Base-by-base conservation (phyloP, 306 rosid genomes). In the Hippophae gyantsensis region DNA sequence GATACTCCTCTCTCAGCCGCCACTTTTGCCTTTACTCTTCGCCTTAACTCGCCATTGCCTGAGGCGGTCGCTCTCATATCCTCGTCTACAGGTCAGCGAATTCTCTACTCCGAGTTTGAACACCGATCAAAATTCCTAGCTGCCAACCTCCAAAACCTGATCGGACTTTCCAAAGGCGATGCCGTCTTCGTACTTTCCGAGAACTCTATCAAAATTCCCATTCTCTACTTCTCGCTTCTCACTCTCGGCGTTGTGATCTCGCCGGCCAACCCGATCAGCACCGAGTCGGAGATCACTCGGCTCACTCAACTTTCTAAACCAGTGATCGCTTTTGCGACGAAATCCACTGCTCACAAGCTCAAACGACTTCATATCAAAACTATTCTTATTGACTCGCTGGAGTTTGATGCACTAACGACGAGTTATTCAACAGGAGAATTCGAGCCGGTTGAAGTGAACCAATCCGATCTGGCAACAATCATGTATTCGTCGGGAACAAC, bases 401-500 rank as follows among this genome's bases (percentile, higher is more conserved):
- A 80, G 81, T 83, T 83, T 23, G 83, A 79, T 13, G 69, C 75
- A 7, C 70, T 83, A 12, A 32, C 14, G 43, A 59, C 43, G 47
- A 48, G 25, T 5, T 12, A 42, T 8, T 7, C 23, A 5, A 41
- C 14, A 13, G 7, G 7, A 23, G 60, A 38, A 9, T 6, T 13
- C 10, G 59, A 48, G 1, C 48, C 55, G 9, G 72, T 23, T 7
- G 73, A 62, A 38, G 79, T 83, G 66, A 73, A 42, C 12, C 86
- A 83, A 13, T 79, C 79, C 2, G 86, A 83, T 43, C 42, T 72
- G 67, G 89, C 89, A 1, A 72, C 65, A 42, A 64, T 83, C 52
- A 40, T 83, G 27, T 83, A 77, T 78, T 83, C 89, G 8, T 83
- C 86, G 0, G 86, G 89, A 42, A 83, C 86, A 11, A 83, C 89